A percentile compares a stretch with the other conserved stretches of the same genome.
Evolutionary conservation across 768 basidiomycete genomes (phyloP).

Genomic region (Rhodotorula sphaerocarpa): DNA sequence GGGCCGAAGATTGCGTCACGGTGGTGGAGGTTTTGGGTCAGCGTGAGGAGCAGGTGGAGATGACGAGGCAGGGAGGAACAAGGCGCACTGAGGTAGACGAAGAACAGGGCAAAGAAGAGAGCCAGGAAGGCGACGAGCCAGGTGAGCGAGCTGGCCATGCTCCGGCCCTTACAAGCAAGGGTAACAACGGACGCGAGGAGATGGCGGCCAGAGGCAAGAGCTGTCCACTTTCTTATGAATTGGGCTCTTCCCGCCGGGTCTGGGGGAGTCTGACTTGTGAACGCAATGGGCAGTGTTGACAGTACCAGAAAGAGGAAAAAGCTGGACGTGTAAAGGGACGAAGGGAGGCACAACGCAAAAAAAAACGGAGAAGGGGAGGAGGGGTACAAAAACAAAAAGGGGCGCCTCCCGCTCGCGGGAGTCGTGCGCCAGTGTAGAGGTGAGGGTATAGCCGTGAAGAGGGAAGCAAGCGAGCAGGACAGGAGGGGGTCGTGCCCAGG

Average conservation of each 20-base stretch:
- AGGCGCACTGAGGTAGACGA: constrained; percentile 7
- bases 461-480: neutral
- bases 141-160: constrained; percentile 2
- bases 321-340: neutral
- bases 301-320: neutral
- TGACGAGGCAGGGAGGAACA: neutral
- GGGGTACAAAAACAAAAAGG: neutral
- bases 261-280: too few relatives aligned
- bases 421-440: too few relatives aligned
- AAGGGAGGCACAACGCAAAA: neutral
- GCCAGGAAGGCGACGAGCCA: neutral
- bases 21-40: neutral
- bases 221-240: too few relatives aligned
- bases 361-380: neutral
- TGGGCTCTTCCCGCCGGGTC: too few relatives aligned
- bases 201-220: neutral
- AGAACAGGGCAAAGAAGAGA: neutral
- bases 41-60: neutral
- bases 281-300: neutral
- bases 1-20: too few relatives aligned
- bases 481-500: neutral
- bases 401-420: neutral
- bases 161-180: too few relatives aligned
- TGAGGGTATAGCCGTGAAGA: too few relatives aligned
- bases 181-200: too few relatives aligned